A percentile compares a stretch with the other conserved stretches of the same genome.
Conservation (phyloP, 495 filamentous ascomycete genomes). For the Xylaria palmicola region DNA sequence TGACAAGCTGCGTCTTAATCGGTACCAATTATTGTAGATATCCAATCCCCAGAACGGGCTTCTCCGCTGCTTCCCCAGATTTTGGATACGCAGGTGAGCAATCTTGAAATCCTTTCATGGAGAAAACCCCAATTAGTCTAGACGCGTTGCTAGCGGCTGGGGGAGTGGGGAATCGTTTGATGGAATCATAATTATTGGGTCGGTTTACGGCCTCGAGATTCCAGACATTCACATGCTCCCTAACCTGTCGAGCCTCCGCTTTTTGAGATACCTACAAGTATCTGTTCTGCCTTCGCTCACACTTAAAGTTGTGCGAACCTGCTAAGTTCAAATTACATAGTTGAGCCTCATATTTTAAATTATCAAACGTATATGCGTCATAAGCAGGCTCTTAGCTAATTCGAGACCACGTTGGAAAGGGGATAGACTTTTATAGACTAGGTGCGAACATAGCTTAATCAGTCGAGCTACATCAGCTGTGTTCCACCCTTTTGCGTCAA, state of each 20-base stretch:
- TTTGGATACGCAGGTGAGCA: neutral
- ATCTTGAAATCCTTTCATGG: neutral
- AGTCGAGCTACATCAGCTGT: neutral
- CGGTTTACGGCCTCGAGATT: too few relatives aligned
- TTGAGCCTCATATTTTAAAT: too few relatives aligned
- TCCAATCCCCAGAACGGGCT: neutral
- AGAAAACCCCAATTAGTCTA: neutral
- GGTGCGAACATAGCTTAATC: neutral
- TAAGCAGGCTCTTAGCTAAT: neutral
- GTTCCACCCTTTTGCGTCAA: neutral
- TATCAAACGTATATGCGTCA: too few relatives aligned
- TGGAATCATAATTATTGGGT: too few relatives aligned
- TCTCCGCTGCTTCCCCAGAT: slow-evolving; percentile 4
- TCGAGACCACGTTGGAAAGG: neutral
- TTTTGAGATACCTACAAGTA: too few relatives aligned
- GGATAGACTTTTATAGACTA: neutral
- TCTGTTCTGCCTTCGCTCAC: too few relatives aligned
- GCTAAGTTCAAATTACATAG: too few relatives aligned
- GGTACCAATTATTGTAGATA: too few relatives aligned
- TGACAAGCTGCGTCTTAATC: neutral
- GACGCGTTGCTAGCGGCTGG: too few relatives aligned
- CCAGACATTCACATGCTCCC: too few relatives aligned
- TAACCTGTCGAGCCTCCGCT: too few relatives aligned
- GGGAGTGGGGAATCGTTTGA: neutral
- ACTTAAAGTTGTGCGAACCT: too few relatives aligned